phyloP scores from a whole-genome alignment of 331 rosid genomes.

The Pyracantha coccinea region DNA sequence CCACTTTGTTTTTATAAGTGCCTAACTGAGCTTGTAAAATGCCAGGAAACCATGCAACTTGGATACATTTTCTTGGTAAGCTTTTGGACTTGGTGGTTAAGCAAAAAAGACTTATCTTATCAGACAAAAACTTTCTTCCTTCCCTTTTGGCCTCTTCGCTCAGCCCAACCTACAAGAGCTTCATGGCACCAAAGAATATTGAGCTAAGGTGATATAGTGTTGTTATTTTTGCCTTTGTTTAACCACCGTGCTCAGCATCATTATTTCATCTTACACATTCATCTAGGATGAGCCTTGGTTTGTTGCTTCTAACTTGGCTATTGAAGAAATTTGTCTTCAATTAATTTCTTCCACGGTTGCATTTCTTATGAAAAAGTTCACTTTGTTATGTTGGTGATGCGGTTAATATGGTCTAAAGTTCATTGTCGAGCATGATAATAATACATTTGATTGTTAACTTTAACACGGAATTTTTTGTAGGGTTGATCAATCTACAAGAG shows the following conservation, averaged over 20 bases:
- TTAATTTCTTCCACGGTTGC: not conserved
- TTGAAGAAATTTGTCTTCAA: not conserved
- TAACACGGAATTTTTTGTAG: conserved; percentile 23
- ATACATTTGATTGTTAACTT: not conserved
- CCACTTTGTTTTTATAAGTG: not conserved
- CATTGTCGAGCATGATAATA: not conserved
- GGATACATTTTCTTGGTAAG: conserved; percentile 63
- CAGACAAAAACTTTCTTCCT: conserved; percentile 66
- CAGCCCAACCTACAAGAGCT: conserved; percentile 44
- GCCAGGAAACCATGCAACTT: conserved; percentile 57
- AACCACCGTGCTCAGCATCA: not conserved
- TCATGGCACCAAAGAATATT: conserved; percentile 58
- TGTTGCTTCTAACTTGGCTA: not conserved
- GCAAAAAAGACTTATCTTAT: conserved; percentile 67
- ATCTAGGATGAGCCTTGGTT: not conserved
- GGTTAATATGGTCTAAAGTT: not conserved
- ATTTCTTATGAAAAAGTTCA: not conserved
- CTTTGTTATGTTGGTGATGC: not conserved
- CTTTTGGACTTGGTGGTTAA: conserved; percentile 54
- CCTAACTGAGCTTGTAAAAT: conserved; percentile 10
- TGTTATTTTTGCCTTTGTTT: not conserved
- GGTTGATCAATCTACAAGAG: conserved; percentile 69
- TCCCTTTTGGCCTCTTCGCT: conserved; percentile 60
- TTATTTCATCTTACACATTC: not conserved
- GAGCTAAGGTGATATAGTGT: conserved; percentile 51